Conservation (phyloP, 2,329 filamentous ascomycete genomes). For the Neophaeococcomyces mojaviensis region DNA sequence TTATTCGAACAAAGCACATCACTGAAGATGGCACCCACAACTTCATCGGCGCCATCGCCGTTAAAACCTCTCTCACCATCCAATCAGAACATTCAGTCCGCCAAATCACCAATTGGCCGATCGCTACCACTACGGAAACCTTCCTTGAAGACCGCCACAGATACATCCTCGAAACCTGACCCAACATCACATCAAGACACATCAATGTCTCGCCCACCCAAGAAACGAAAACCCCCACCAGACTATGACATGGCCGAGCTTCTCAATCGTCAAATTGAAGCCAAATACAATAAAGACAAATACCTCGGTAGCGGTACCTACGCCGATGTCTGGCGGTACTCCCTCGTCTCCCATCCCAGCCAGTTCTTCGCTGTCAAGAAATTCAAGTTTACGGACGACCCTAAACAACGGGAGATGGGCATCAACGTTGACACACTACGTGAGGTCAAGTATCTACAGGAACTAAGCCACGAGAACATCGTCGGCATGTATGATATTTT, state of each 20-base stretch:
- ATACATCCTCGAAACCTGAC: constrained; percentile 23
- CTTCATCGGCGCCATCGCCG: constrained; percentile 37
- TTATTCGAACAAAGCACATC: neutral
- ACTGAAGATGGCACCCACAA: constrained; percentile 12
- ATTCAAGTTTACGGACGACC: constrained; percentile 45
- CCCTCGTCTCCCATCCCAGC: constrained; percentile 63
- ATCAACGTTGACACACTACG: constrained; percentile 91
- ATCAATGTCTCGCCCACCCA: constrained; percentile 14
- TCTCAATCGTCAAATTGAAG: constrained; percentile 72
- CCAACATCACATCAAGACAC: constrained; percentile 5
- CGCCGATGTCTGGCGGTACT: constrained; percentile 86
- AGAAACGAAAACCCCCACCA: constrained; percentile 15
- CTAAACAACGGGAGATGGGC: constrained; percentile 63
- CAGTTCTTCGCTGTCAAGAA: constrained; percentile 64
- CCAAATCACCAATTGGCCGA: constrained; percentile 3
- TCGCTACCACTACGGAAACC: constrained; percentile 9
- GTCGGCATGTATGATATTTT: constrained; percentile 89
- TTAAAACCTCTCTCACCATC: constrained; percentile 33
- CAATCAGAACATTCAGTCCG: constrained; percentile 11
- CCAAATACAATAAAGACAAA: constrained; percentile 86
- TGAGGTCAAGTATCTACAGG: constrained; percentile 91
- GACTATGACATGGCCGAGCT: constrained; percentile 56
- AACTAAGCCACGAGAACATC: constrained; percentile 91
- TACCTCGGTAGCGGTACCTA: constrained; percentile 96
- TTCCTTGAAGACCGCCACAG: constrained; percentile 25